Base-by-base conservation (phyloP, 2,329 filamentous ascomycete species). In the Dactylellina haptotyla region DNA sequence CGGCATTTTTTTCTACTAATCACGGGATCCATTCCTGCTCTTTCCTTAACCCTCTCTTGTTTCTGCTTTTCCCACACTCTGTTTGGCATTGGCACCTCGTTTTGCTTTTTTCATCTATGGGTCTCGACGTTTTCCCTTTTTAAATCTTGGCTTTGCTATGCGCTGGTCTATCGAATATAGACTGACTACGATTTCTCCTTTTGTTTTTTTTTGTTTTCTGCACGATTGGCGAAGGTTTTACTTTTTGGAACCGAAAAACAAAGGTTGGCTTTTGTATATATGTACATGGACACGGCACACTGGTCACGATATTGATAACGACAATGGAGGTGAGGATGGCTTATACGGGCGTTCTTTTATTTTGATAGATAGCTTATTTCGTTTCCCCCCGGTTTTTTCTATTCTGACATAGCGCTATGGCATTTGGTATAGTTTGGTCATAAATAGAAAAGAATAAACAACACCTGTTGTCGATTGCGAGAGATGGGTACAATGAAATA, bases 251-350 rank as follows among this genome's bases (percentile, higher is more conserved):
- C 45, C 14, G 30, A 65, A 50, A 43, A 39, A 41, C 16, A 14
- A n/a, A n/a, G 53, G 63, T 58, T 67, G 43, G 53, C 5, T 51
- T 51, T 50, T 67, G 53, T 67, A 59, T 34, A 59, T 67, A 67
- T 67, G 45, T 67, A 59, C 53, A 67, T 59, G 53, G 45, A 67
- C 53, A 59, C 53, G 41, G 51, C 43, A 43, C 62, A 59, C 34
- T 10, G 12, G 18, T 20, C 14, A 57, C 50, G 48, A 59, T 34
- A 59, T 20, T 30, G 62, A 39, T 59, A 59, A 28, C 14, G 53
- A 26, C 25, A 57, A 50, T 48, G 62, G 28, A 28, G 37, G 53
- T 23, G 45, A 39, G 39, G 28, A 34, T 28, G 50, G 61, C 8
- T 56, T 58, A 39, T 37, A 66, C 43, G 51, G 63, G 63, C 63